Evolutionary conservation across 2,329 filamentous ascomycete species (phyloP).

Genomic region (Diaporthe nobilis): DNA sequence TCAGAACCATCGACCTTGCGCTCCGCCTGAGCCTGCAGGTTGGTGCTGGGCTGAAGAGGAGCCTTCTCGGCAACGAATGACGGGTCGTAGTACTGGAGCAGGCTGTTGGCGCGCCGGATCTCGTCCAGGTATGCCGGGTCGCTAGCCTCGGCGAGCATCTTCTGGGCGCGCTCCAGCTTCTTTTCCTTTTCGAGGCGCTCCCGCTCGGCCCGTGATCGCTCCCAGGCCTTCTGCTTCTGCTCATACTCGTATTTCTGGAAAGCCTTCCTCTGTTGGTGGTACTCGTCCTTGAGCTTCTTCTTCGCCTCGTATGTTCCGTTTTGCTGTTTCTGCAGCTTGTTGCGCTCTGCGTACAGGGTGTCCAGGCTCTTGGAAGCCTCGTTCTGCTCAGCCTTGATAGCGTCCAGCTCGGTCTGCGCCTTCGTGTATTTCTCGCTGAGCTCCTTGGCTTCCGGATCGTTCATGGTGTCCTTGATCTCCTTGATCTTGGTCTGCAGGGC

Average conservation of each 20-base stretch:
- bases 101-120: constrained; percentile 87
- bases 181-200: constrained; percentile 79
- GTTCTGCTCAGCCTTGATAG: constrained; percentile 93
- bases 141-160: constrained; percentile 84
- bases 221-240: constrained; percentile 80
- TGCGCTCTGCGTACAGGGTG: constrained; percentile 85
- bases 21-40: constrained; percentile 82
- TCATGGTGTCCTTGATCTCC: constrained; percentile 88
- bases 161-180: constrained; percentile 82
- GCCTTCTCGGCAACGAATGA: constrained; percentile 73
- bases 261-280: constrained; percentile 87
- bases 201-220: constrained; percentile 86
- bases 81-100: constrained; percentile 94
- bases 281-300: constrained; percentile 90
- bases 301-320: constrained; percentile 87
- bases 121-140: constrained; percentile 93
- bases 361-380: constrained; percentile 91
- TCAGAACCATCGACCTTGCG: constrained; percentile 88
- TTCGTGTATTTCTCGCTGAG: constrained; percentile 88
- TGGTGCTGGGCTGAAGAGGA: constrained; percentile 74
- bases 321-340: constrained; percentile 86
- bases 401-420: constrained; percentile 89
- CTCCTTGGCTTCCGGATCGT: constrained; percentile 92
- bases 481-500: constrained; percentile 89
- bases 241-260: constrained; percentile 87